Base-by-base conservation (phyloP, 495 filamentous ascomycete genomes). In the Podospora pseudopauciseta region DNA sequence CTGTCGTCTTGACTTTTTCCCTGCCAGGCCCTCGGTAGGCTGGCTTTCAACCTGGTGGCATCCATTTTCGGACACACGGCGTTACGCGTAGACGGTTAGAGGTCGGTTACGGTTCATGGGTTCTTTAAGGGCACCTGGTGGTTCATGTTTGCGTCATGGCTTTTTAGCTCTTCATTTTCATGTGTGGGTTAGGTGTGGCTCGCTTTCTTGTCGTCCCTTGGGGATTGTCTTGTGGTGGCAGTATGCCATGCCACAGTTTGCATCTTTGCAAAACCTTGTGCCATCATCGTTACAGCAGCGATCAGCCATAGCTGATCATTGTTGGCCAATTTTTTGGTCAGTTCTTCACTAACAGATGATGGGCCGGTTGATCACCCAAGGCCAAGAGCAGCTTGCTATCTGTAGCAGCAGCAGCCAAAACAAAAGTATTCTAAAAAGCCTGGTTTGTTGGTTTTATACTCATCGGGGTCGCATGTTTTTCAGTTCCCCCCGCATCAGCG, bases 1-100 rank as follows among this genome's bases (percentile, higher is more conserved):
- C 23, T 30, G 59, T 28, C 59, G 30, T 53, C 57, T 55, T 65
- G 54, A 16, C n/a, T 32, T 61, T 4, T 30, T 18, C 15, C 59
- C 16, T 30, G 26, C 59, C 59, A 18, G 58, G 34, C 63, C 27
- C 63, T 68, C 49, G 59, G 16, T 56, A 26, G 23, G 19, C 30
- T 62, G 23, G 27, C 63, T 67, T 60, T 26, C 26, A 58, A 56
- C 60, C 55, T 54, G 34, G 67, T 56, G 63, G 60, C 66, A 68
- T 60, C 55, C 64, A 44, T 64, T 63, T 65, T 61, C 32, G 44
- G 55, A 34, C 66, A 70, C 49, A 70, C 55, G 68, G 67, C 68
- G 70, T 71, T 66, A 53, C 34, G 44, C 58, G 66, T 71, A 71
- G 70, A 71, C 20, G 70, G 63, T 71, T 68, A 68, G 67, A 68